Percentiles rank a stretch among this genome's conserved stretches.
phyloP scores from a whole-genome alignment of 331 rosid species.

The Dryas integrifolia region DNA sequence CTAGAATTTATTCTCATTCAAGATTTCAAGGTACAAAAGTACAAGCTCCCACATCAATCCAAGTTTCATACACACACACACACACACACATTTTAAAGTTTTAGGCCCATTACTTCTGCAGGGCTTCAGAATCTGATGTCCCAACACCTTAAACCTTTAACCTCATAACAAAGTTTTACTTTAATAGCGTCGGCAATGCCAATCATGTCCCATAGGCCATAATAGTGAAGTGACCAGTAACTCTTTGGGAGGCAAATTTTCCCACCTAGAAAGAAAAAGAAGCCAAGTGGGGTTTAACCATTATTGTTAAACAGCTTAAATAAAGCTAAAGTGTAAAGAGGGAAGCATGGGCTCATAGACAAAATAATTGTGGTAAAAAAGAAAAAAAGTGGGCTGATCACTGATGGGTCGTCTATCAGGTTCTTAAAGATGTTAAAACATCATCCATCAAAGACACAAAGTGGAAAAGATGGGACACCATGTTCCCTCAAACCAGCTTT shows the following conservation, averaged over 20 bases:
- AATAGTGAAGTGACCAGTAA: neutral
- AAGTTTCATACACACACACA: neutral
- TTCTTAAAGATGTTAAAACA: conserved; percentile 56
- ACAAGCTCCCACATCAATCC: neutral
- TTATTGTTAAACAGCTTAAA: conserved; percentile 28
- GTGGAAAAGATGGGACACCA: conserved; percentile 39
- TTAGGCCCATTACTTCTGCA: neutral
- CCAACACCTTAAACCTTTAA: neutral
- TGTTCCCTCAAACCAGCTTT: conserved; percentile 46
- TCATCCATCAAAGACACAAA: conserved; percentile 38
- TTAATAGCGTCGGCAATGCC: too few species aligned
- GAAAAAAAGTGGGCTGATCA: conserved; percentile 2
- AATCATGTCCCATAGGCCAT: too few species aligned
- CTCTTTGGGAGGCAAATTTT: conserved; percentile 30
- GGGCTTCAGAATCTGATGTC: too few species aligned
- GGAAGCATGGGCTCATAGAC: conserved; percentile 38
- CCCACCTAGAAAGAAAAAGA: conserved; percentile 21
- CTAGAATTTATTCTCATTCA: neutral
- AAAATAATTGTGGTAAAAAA: conserved; percentile 36
- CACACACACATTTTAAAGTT: neutral
- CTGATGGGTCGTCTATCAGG: conserved; percentile 1
- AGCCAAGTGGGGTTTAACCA: conserved; percentile 18
- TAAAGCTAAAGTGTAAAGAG: conserved; percentile 33
- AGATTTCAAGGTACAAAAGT: neutral
- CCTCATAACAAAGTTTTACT: neutral